Evolutionary conservation across 306 rosid species (phyloP).

Genomic region (Acacia acuminata): DNA sequence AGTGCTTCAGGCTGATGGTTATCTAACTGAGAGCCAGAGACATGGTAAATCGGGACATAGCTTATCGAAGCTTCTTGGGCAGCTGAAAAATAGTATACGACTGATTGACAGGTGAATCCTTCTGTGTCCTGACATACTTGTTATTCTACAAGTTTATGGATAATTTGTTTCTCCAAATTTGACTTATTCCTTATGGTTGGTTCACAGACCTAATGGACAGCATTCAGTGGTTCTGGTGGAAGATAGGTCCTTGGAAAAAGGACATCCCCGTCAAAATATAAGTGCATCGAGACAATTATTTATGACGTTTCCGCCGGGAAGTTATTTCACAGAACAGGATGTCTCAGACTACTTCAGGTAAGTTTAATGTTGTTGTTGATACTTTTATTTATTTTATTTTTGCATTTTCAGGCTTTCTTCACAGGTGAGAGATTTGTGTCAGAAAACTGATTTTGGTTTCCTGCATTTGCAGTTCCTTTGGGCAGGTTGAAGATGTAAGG

Average conservation of each 20-base stretch:
- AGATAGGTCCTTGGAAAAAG: not conserved
- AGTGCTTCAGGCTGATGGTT: not conserved
- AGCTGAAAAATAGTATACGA: not conserved
- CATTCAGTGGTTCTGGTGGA: not conserved
- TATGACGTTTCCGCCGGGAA: not conserved
- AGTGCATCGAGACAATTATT: not conserved
- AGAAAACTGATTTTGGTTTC: not conserved
- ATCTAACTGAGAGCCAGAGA: slow-evolving; percentile 9
- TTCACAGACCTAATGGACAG: not conserved
- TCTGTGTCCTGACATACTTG: not conserved
- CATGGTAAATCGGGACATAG: slow-evolving; percentile 4
- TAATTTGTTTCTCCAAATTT: not conserved
- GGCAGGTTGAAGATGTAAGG: not conserved
- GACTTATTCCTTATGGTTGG: not conserved
- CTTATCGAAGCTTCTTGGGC: not conserved
- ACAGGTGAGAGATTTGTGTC: not conserved
- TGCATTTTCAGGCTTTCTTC: not conserved
- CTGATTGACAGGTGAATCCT: not conserved
- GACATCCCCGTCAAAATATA: not conserved
- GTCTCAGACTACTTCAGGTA: not conserved
- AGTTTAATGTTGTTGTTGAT: not conserved
- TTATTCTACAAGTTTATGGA: not conserved
- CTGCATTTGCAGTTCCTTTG: not conserved
- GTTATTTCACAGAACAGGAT: slow-evolving; percentile 1
- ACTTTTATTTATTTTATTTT: not conserved